Evolutionary conservation across 805 yeast species (phyloP), one percentile per base, ranked within the genome.

Genomic region (Metschnikowia santaceciliae): DNA sequence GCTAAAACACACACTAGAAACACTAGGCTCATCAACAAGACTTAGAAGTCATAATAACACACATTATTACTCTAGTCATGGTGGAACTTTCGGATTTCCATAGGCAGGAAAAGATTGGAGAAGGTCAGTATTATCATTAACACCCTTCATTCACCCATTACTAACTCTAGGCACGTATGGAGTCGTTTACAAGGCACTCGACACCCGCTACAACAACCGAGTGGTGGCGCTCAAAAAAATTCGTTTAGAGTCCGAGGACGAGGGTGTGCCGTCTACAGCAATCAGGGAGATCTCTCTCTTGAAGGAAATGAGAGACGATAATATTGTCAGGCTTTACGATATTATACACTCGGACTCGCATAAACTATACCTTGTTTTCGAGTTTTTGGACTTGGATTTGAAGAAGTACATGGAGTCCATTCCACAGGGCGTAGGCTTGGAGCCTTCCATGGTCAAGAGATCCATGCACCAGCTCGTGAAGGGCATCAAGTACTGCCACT

Each of bases 251-350:
- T 89, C 96, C 19, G 99, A 94, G 68, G 96, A 90, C 68, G 99
- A 94, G 68, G 99, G 99, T 17, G 97, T 95, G 20, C 99, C 99
- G 1, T 90, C 97, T 1, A 94, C 99, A 0, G 98, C 99, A 5
- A 94, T 94, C 52, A 79, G 99, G 61, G 99, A 94, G 66, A 94
- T 94, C 60, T 92, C 98, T 1, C 77, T 94, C 42, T 79, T 94
- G 69, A 92, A 94, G 67, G 99, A 94, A 67, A 79, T 94, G 78
- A 82, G 89, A 57, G 96, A 94, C 70, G 96, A 90, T 54, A 90
- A 92, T 69, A 91, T 92, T 47, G 97, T 94, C 22, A 77, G 96
- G 43, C 77, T 94, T 40, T 89, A 85, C 68, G 97, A 94, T 69
- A 94, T 94, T 57, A 95, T 94, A 54, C 99, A 94, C 68, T 87